Percentiles rank a stretch among this genome's conserved stretches.
These are phyloP conservation scores for Glaciozyma antarctica DNA, from an alignment of 768 basidiomycete species.

Conservation along the genomic window DNA sequence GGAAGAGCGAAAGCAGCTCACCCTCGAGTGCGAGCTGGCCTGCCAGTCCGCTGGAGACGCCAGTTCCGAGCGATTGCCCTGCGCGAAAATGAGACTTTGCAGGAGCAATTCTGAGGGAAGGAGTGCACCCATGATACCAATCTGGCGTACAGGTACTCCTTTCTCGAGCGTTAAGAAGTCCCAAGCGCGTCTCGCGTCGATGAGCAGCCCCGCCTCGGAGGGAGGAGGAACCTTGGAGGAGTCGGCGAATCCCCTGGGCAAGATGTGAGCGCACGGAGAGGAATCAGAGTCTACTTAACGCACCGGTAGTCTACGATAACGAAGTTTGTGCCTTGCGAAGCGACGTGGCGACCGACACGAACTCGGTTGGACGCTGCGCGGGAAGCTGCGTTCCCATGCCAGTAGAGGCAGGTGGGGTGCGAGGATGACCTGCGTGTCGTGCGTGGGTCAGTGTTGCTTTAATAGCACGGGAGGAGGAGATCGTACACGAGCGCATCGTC, in stretches of 20 bases:
- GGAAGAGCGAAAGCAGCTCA: conserved; percentile 17
- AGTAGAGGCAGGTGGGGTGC: conserved; percentile 79
- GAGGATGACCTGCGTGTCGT: conserved; percentile 27
- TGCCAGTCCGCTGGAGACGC: conserved; percentile 50
- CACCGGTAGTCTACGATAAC: conserved; percentile 75
- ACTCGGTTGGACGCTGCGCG: conserved; percentile 61
- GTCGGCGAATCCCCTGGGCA: conserved; percentile 61
- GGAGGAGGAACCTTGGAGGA: conserved; percentile 58
- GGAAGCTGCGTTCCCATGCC: conserved; percentile 83
- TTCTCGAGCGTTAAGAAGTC: conserved; percentile 56
- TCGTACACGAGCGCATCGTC: conserved; percentile 15
- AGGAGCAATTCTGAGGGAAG: too few species aligned
- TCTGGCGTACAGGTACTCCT: conserved; percentile 51
- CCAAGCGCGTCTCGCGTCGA: conserved; percentile 66
- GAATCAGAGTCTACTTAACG: background rate
- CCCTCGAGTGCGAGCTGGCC: conserved; percentile 44
- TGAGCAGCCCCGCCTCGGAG: conserved; percentile 59
- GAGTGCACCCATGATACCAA: conserved; percentile 57
- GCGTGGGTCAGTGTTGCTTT: background rate
- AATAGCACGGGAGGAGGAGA: too few species aligned
- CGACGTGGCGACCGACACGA: conserved; percentile 40
- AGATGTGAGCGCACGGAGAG: background rate
- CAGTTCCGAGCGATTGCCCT: conserved; percentile 74
- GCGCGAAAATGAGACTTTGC: too few species aligned
- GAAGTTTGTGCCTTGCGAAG: conserved; percentile 59